Conservation (phyloP, 768 basidiomycete species). For the Auricularia sp. region DNA sequence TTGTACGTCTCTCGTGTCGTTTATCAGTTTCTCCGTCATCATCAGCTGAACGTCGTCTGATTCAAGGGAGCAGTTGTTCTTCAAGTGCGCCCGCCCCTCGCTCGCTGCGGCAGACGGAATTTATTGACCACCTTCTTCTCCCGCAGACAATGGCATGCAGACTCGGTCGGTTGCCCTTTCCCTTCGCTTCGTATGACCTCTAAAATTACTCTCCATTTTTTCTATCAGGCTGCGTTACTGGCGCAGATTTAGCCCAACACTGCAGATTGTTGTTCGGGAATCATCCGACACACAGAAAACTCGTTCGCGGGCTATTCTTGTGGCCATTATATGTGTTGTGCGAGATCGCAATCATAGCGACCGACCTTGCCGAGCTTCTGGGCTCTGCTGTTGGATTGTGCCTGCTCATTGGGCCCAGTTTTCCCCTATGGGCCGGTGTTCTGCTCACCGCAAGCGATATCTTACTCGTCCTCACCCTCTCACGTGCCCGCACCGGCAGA, state of each 20-base stretch:
- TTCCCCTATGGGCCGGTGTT: conserved; percentile 63
- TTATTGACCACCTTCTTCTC: not conserved
- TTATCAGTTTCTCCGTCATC: conserved; percentile 39
- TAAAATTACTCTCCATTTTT: not conserved
- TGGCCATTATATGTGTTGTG: conserved; percentile 53
- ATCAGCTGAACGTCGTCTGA: not conserved
- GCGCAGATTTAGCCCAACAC: conserved; percentile 48
- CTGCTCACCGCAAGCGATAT: conserved; percentile 63
- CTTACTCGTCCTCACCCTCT: conserved; percentile 56
- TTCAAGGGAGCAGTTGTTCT: not conserved
- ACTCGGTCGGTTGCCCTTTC: conserved; percentile 36
- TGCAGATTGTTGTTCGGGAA: conserved; percentile 57
- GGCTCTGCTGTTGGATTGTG: conserved; percentile 74
- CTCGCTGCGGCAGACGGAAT: no score
- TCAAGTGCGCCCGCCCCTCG: not conserved
- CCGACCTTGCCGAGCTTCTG: conserved; percentile 73
- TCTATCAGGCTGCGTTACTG: conserved; percentile 13
- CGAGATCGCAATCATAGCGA: conserved; percentile 61
- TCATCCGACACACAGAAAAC: conserved; percentile 45
- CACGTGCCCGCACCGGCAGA: conserved; percentile 49
- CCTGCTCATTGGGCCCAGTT: conserved; percentile 51
- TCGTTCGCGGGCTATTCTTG: conserved; percentile 49
- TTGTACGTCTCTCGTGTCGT: conserved; percentile 57
- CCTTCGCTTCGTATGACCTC: not conserved
- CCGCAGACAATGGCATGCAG: conserved; percentile 62